Conservation (phyloP, 1,284 basidiomycete species). For the Gomphus bonarii region DNA sequence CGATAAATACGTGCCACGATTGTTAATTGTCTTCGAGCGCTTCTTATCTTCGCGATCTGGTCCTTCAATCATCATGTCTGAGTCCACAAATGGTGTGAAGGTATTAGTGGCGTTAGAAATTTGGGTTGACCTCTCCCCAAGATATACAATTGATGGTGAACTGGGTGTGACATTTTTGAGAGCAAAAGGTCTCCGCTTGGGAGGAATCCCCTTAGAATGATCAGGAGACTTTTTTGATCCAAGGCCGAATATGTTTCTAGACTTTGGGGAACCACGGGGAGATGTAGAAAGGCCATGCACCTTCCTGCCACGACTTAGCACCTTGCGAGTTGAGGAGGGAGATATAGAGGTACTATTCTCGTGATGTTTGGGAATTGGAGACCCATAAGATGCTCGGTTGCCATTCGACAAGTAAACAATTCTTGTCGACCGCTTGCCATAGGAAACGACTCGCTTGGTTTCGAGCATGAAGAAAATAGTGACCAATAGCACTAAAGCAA, state of each 20-base stretch:
- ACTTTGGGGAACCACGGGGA: constrained; percentile 7
- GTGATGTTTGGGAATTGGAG: constrained; percentile 11
- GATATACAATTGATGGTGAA: constrained; percentile 9
- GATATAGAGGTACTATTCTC: constrained; percentile 11
- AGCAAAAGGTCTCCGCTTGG: constrained; percentile 8
- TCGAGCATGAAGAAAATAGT: constrained; percentile 31
- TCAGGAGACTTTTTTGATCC: not conserved
- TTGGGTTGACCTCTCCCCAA: not conserved
- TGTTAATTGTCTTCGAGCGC: constrained; percentile 33
- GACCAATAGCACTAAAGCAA: constrained; percentile 5
- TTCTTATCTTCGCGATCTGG: constrained; percentile 38
- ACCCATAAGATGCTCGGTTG: constrained; percentile 19
- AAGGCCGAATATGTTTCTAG: constrained; percentile 1
- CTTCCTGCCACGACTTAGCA: constrained; percentile 21
- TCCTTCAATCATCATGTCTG: constrained; percentile 55
- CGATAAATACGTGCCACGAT: constrained; percentile 21
- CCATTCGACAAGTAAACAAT: constrained; percentile 42
- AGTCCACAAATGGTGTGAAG: constrained; percentile 34
- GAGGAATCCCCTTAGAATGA: not conserved
- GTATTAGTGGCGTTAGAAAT: not conserved
- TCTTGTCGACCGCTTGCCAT: constrained; percentile 55
- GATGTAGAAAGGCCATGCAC: constrained; percentile 6
- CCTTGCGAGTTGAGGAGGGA: constrained; percentile 8
- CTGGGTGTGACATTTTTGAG: not conserved
- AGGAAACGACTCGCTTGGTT: constrained; percentile 62